These are phyloP conservation scores for Musa itinerans DNA, from an alignment of 176 grass and related monocot species.

Conservation along the genomic window DNA sequence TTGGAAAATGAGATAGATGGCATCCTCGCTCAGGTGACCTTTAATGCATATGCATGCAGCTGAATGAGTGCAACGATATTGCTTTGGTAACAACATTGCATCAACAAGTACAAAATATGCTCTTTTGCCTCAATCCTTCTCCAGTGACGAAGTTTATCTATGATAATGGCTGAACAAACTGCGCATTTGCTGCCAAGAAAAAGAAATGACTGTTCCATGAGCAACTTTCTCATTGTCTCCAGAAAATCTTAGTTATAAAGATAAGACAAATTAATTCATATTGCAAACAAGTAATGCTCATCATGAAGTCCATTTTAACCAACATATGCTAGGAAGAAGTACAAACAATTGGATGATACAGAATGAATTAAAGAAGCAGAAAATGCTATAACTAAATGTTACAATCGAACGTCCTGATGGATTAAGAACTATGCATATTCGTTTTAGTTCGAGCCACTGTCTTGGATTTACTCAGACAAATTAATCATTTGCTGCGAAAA, in stretches of 20 bases:
- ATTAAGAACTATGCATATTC: neutral
- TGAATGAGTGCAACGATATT: constrained; percentile 89
- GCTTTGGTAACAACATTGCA: constrained; percentile 71
- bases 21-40: constrained; percentile 86
- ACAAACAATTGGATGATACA: neutral
- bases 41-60: constrained; percentile 72
- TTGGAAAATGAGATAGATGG: constrained; percentile 75
- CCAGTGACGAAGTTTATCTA: too few species aligned
- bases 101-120: neutral
- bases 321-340: neutral
- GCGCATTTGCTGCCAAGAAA: neutral
- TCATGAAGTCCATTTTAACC: too few species aligned
- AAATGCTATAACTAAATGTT: neutral
- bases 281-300: neutral
- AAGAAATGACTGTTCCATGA: neutral
- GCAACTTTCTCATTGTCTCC: neutral
- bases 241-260: neutral
- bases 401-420: neutral
- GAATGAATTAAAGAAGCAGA: neutral
- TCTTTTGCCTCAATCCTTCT: neutral
- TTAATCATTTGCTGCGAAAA: neutral
- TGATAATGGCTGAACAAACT: neutral
- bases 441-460: neutral
- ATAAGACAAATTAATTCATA: neutral
- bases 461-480: neutral